phyloP scores from a whole-genome alignment of 345 rosid genomes.

The Salix exigua region DNA sequence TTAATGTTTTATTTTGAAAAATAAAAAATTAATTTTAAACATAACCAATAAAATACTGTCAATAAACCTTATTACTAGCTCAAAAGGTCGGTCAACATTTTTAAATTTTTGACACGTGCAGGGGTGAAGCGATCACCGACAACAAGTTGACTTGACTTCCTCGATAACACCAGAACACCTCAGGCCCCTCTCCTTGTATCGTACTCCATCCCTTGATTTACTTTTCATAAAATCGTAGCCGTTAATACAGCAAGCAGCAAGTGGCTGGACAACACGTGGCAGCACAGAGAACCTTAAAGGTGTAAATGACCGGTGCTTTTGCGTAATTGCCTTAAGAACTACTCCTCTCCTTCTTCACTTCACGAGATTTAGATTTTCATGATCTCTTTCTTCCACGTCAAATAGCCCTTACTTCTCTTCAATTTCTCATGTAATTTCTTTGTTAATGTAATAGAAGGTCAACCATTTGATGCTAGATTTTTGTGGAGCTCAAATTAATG shows the following conservation, averaged over 20 bases:
- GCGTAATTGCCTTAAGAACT: background rate
- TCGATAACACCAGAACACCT: background rate
- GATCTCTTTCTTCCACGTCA: too few relatives aligned
- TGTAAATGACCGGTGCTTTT: background rate
- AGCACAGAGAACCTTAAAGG: background rate
- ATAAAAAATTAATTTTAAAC: too few relatives aligned
- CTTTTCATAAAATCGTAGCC: background rate
- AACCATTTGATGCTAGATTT: too few relatives aligned
- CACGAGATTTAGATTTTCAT: too few relatives aligned
- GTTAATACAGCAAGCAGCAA: background rate
- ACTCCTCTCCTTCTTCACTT: background rate
- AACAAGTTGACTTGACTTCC: conserved; percentile 1
- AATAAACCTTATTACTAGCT: too few relatives aligned
- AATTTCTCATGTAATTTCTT: background rate
- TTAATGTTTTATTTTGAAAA: too few relatives aligned
- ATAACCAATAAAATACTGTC: too few relatives aligned
- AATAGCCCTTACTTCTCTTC: background rate
- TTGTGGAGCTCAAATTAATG: too few relatives aligned
- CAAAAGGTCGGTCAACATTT: background rate
- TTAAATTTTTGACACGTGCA: background rate
- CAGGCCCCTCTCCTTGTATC: background rate
- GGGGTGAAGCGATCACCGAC: background rate
- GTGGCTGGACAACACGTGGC: background rate
- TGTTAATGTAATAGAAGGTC: too few relatives aligned
- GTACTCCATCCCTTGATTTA: background rate